Conservation (phyloP, 1,139 yeast species). For the Starmera stellimalicola region DNA sequence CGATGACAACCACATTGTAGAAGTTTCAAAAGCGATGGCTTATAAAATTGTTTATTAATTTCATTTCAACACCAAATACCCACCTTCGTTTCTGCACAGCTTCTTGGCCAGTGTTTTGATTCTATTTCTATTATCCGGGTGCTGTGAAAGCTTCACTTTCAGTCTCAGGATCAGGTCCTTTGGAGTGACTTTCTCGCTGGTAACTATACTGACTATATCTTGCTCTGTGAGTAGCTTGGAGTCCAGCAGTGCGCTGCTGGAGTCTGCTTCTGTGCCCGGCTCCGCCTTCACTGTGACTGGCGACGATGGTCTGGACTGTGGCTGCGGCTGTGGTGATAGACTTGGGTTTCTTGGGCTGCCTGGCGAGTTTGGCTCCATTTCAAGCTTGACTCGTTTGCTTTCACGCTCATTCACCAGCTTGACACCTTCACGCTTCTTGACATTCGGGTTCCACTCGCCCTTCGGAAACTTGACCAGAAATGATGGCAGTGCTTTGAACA, state of each 20-base stretch:
- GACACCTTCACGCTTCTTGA: conserved; percentile 30
- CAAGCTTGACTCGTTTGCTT: conserved; percentile 33
- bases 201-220: conserved; percentile 63
- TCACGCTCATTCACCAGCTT: conserved; percentile 12
- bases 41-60: too few relatives aligned
- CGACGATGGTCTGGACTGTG: conserved; percentile 7
- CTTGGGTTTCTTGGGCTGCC: conserved; percentile 4
- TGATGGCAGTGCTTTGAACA: conserved; percentile 53
- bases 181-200: conserved; percentile 47
- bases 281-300: conserved; percentile 11
- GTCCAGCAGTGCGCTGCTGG: conserved; percentile 8
- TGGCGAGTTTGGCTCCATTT: conserved; percentile 27
- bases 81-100: conserved; percentile 54
- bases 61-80: conserved; percentile 47
- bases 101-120: conserved; percentile 62
- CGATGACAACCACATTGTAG: too few relatives aligned
- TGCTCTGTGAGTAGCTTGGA: conserved; percentile 43
- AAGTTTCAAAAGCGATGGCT: too few relatives aligned
- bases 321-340: too few relatives aligned
- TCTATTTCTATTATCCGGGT: conserved; percentile 61
- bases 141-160: conserved; percentile 55
- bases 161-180: conserved; percentile 55
- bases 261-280: conserved; percentile 3
- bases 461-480: conserved; percentile 60
- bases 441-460: conserved; percentile 79